Evolutionary conservation across 768 basidiomycete genomes (phyloP).

Genomic region (Tulasnella sp.): DNA sequence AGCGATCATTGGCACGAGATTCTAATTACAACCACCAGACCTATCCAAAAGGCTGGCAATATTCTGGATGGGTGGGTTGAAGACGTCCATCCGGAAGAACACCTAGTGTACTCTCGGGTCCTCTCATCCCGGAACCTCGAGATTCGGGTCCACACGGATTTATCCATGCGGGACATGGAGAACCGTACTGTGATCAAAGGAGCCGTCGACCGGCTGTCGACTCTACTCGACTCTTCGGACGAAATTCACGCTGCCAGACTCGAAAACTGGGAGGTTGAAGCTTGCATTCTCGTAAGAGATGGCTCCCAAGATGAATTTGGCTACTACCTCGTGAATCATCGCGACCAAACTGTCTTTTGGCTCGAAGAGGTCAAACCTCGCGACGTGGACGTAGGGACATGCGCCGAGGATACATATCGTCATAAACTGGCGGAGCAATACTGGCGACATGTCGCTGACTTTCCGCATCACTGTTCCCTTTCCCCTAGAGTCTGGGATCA

Average conservation of each 20-base stretch:
- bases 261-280: neutral
- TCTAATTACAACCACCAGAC: neutral
- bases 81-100: neutral
- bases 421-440: neutral
- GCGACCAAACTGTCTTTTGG: constrained; percentile 3
- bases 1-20: neutral
- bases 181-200: neutral
- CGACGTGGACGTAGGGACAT: neutral
- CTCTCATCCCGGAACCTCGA: neutral
- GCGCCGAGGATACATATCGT: neutral
- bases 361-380: neutral
- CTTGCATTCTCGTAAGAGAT: neutral
- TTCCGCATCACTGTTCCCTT: neutral
- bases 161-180: neutral
- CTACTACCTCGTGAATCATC: constrained; percentile 2
- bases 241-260: neutral
- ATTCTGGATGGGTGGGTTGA: neutral
- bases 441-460: constrained; percentile 15
- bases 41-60: neutral
- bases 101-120: neutral
- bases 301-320: neutral
- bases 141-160: neutral
- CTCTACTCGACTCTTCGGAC: neutral
- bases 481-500: neutral
- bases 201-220: neutral